Conservation (phyloP, 257 asterid genomes). For the Fraxinus anomala region DNA sequence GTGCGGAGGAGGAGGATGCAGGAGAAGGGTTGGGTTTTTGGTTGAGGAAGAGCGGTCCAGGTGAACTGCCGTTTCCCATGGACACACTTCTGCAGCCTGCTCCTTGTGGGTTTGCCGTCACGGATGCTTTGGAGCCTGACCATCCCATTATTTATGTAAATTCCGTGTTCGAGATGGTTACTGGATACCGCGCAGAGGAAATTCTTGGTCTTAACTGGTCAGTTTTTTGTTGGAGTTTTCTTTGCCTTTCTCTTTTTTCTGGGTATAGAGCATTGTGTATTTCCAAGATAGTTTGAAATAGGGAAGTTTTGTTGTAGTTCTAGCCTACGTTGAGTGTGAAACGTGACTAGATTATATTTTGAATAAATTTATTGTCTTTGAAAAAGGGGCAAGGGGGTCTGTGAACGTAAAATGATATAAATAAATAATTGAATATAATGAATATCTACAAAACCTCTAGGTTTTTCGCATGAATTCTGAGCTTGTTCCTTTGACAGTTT, state of each 20-base stretch:
- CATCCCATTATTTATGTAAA: conserved; percentile 54
- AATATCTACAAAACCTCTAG: background rate
- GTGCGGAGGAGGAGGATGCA: conserved; percentile 35
- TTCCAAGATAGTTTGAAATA: background rate
- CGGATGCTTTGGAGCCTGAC: conserved; percentile 46
- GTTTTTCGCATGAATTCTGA: background rate
- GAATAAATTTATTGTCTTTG: background rate
- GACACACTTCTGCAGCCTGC: conserved; percentile 52
- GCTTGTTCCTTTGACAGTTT: background rate
- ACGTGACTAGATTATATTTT: background rate
- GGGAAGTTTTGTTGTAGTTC: background rate
- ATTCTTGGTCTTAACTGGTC: conserved; percentile 60
- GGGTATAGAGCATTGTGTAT: background rate
- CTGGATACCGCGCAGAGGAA: conserved; percentile 60
- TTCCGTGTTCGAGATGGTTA: conserved; percentile 55
- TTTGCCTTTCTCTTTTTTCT: background rate
- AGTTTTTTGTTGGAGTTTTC: conserved; percentile 2
- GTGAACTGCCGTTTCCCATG: conserved; percentile 45
- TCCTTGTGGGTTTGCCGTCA: conserved; percentile 57
- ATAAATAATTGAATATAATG: background rate
- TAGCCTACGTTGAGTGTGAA: background rate
- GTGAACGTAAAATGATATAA: background rate
- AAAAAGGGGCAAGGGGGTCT: background rate
- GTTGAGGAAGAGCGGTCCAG: conserved; percentile 32
- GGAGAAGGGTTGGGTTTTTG: conserved; percentile 44